A percentile compares a stretch with the other conserved stretches of the same genome.
Evolutionary conservation across 1,284 basidiomycete genomes (phyloP).

Genomic region (Tylopilus sp.): DNA sequence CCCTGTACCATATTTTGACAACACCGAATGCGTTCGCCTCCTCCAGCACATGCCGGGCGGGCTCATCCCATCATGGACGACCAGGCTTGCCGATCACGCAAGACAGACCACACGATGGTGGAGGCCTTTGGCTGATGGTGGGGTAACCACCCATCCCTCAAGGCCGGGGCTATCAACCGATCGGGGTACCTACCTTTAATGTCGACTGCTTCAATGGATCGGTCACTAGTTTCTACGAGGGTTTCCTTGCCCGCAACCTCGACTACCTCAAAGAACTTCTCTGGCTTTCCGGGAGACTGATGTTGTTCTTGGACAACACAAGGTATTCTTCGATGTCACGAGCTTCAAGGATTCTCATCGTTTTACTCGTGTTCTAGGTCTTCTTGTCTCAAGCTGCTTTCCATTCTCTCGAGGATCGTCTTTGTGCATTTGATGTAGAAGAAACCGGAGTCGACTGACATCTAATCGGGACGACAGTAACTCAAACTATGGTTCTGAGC

Average conservation of each 20-base stretch:
- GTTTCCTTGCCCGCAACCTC: slow-evolving; percentile 86
- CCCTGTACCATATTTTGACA: slow-evolving; percentile 84
- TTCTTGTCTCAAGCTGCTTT: slow-evolving; percentile 89
- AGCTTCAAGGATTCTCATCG: background rate
- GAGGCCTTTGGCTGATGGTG: slow-evolving; percentile 93
- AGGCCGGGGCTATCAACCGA: slow-evolving; percentile 70
- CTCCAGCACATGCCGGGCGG: slow-evolving; percentile 88
- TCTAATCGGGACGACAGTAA: slow-evolving; percentile 72
- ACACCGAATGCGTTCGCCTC: slow-evolving; percentile 88
- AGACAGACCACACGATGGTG: slow-evolving; percentile 91
- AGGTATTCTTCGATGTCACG: slow-evolving; percentile 46
- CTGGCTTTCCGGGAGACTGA: slow-evolving; percentile 70
- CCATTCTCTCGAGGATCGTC: slow-evolving; percentile 84
- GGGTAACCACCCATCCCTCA: slow-evolving; percentile 91
- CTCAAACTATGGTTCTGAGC: slow-evolving; percentile 82
- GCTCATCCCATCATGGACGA: slow-evolving; percentile 96
- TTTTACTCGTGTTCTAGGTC: slow-evolving; percentile 50
- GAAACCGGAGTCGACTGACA: slow-evolving; percentile 71
- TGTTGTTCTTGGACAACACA: slow-evolving; percentile 75
- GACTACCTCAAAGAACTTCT: slow-evolving; percentile 79
- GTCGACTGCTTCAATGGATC: slow-evolving; percentile 90
- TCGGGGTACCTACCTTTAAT: slow-evolving; percentile 84
- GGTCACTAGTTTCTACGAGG: slow-evolving; percentile 88
- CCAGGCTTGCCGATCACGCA: slow-evolving; percentile 82
- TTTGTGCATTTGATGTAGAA: slow-evolving; percentile 80